These are phyloP conservation scores for Brettanomyces custersianus DNA, from an alignment of 805 yeast genomes.

Conservation along the genomic window DNA sequence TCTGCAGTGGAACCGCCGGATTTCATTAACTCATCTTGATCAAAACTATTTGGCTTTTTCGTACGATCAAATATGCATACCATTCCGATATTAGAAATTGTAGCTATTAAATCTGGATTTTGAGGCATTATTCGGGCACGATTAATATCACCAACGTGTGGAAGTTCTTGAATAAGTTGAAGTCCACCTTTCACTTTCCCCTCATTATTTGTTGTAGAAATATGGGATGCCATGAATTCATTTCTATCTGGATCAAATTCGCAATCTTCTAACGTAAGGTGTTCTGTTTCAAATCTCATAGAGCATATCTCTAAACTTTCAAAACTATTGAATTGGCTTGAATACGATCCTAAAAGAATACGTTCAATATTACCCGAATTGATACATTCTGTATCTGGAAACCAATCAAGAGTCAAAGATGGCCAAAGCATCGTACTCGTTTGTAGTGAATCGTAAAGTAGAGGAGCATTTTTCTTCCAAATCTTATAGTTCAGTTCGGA, in stretches of 20 bases:
- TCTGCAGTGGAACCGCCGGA: constrained; percentile 14
- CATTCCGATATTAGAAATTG: constrained; percentile 58
- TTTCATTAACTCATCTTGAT: constrained; percentile 25
- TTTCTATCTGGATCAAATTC: constrained; percentile 28
- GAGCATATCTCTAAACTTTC: constrained; percentile 17
- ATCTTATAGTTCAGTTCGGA: constrained; percentile 29
- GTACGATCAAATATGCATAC: constrained; percentile 72
- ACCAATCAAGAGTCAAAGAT: constrained; percentile 49
- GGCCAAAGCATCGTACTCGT: constrained; percentile 58
- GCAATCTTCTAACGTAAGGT: constrained; percentile 8
- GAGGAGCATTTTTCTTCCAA: constrained; percentile 57
- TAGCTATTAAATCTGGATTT: constrained; percentile 74
- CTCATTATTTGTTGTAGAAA: constrained; percentile 4
- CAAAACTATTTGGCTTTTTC: constrained; percentile 47
- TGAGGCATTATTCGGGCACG: constrained; percentile 71
- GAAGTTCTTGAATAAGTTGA: constrained; percentile 43
- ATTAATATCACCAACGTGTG: constrained; percentile 66
- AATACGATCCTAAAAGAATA: constrained; percentile 53
- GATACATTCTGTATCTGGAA: constrained; percentile 40
- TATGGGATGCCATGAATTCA: constrained; percentile 20
- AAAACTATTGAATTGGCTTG: constrained; percentile 37
- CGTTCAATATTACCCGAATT: constrained; percentile 25
- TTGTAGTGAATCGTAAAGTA: constrained; percentile 43
- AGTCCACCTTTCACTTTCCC: constrained; percentile 3
- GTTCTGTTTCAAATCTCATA: not conserved